phyloP scores from a whole-genome alignment of 2,329 filamentous ascomycete genomes.

The Furcasterigmium furcatum region DNA sequence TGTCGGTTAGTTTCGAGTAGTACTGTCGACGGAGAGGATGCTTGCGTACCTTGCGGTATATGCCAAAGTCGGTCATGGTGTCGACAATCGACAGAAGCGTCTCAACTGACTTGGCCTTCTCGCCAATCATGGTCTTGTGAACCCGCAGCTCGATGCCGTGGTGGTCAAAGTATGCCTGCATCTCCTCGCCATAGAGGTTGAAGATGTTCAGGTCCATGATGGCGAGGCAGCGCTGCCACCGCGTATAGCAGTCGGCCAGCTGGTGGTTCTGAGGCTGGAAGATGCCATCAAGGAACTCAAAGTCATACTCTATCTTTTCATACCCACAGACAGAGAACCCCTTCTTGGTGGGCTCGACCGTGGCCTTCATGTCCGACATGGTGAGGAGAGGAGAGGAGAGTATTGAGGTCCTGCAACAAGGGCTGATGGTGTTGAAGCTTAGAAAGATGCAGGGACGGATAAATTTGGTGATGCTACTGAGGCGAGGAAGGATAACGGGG shows the following conservation, averaged over 20 bases:
- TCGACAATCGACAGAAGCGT: conserved; percentile 68
- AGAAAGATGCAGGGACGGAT: too few species aligned
- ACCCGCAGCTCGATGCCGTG: conserved; percentile 60
- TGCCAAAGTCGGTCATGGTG: conserved; percentile 71
- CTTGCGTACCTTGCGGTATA: conserved; percentile 54
- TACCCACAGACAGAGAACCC: conserved; percentile 72
- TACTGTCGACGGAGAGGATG: background rate
- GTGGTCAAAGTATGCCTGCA: conserved; percentile 66
- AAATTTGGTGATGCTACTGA: too few species aligned
- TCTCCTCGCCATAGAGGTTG: conserved; percentile 62
- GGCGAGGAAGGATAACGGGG: background rate
- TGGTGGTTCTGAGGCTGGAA: conserved; percentile 59
- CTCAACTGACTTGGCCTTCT: conserved; percentile 72
- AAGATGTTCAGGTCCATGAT: conserved; percentile 72
- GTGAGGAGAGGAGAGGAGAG: conserved; percentile 13
- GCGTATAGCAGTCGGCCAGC: conserved; percentile 61
- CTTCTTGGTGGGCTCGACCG: conserved; percentile 57
- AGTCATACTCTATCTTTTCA: conserved; percentile 75
- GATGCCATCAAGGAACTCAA: conserved; percentile 68
- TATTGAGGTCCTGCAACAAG: background rate
- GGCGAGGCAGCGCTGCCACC: conserved; percentile 63
- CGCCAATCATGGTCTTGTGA: conserved; percentile 71
- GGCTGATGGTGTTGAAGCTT: background rate
- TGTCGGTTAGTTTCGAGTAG: conserved; percentile 7
- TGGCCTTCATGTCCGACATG: conserved; percentile 70